Conservation (phyloP, 2,329 filamentous ascomycete genomes). For the Trichoderma koningiopsis region DNA sequence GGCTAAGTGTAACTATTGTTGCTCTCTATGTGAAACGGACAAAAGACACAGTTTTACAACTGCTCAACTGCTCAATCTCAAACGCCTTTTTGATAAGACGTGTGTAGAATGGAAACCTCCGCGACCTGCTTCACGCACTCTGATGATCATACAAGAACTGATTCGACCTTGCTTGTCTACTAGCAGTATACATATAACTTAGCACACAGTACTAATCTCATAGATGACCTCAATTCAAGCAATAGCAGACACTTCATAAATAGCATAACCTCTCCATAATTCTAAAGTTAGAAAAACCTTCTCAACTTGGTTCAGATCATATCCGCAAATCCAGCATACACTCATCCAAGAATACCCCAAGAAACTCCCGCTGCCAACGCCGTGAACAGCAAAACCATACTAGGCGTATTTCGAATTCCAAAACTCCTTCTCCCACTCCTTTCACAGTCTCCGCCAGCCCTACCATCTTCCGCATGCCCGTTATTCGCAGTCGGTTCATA, state of each 20-base stretch:
- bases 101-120: not conserved
- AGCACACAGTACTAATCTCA: not conserved
- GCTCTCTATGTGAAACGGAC: not conserved
- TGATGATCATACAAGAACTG: accelerated
- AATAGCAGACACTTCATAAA: not conserved
- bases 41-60: not conserved
- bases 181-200: not conserved
- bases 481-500: conserved; percentile 32
- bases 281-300: not conserved
- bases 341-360: not conserved
- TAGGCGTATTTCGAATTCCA: not conserved
- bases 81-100: not conserved
- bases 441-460: not conserved
- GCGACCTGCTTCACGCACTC: not conserved
- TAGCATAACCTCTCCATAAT: not conserved
- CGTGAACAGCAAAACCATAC: not conserved
- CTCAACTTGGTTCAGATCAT: not conserved
- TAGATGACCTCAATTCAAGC: too few relatives aligned
- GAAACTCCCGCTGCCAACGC: not conserved
- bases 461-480: not conserved
- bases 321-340: not conserved
- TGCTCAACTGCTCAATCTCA: not conserved
- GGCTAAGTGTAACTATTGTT: not conserved
- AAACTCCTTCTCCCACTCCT: conserved; percentile 6
- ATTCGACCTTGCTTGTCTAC: not conserved